Evolutionary conservation across 1,139 yeast genomes (phyloP), one percentile per base, ranked within the genome.

Genomic region (Blastobotrys illinoisensis): DNA sequence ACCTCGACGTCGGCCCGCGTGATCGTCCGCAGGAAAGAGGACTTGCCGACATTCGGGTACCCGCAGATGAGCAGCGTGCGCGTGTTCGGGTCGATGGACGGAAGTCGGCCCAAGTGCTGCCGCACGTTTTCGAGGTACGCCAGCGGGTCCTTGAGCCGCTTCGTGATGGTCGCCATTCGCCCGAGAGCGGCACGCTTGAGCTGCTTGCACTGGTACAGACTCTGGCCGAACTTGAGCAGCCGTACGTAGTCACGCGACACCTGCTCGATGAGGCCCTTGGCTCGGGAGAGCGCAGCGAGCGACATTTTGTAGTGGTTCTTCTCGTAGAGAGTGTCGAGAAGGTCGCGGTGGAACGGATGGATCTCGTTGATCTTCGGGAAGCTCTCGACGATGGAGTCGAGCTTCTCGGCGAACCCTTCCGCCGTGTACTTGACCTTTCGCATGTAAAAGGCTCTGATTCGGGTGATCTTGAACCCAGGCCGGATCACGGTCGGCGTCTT

Each of bases 1-100:
- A 95, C 99, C 67, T 93, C 99, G 58, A 93, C 99, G 66, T 93
- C 98, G 40, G 99, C 99, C 68, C 95, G 88, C 60, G 99, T 93
- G 73, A 95, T 88, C 72, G 95, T 84, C 69, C 83, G 82, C 73
- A 93, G 80, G 75, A 93, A 93, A 20, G 97, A 89, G 13, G 99
- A 93, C 75, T 93, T 93, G 75, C 99, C 99, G 58, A 93, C 99
- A 72, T 93, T 93, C 56, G 99, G 99, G 75, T 93, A 93, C 60
- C 99, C 99, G 77, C 99, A 95, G 68, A 95, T 91, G 67, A 93
- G 80, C 66, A 93, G 78, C 43, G 99, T 95, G 78, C 99, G 86
- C 55, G 99, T 95, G 74, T 93, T 93, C 68, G 99, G 99, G 72
- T 93, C 99, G 71, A 93, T 95, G 64, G 95, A 83, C 58, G 99